These are phyloP conservation scores for Linnemannia elongata DNA, from an alignment of 192 early-diverging fungal genomes.

Conservation along the genomic window DNA sequence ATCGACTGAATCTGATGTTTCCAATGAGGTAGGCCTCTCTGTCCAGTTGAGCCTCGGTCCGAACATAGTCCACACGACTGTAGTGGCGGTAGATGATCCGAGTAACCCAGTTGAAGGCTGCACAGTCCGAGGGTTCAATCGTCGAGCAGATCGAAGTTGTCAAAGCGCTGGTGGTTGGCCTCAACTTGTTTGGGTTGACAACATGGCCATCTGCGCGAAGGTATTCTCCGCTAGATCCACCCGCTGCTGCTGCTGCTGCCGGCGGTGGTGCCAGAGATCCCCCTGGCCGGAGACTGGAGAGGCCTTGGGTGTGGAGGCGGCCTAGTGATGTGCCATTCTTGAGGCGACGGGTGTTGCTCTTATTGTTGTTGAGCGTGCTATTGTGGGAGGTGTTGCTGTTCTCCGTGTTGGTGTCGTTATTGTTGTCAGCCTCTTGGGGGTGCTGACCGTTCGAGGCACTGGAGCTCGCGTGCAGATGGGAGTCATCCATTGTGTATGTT, in stretches of 20 bases:
- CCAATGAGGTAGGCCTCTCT: slow-evolving; percentile 53
- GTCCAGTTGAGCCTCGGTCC: slow-evolving; percentile 37
- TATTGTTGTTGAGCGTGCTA: background rate
- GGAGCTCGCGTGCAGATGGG: slow-evolving; percentile 19
- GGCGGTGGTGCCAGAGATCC: background rate
- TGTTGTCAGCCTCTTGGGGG: slow-evolving; percentile 15
- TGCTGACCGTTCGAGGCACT: slow-evolving; percentile 30
- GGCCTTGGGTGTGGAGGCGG: slow-evolving; percentile 35
- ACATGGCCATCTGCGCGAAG: slow-evolving; percentile 19
- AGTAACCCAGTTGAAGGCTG: slow-evolving; percentile 29
- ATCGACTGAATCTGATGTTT: slow-evolving; percentile 63
- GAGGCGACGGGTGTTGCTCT: background rate
- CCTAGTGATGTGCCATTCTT: slow-evolving; percentile 17
- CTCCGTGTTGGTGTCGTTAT: background rate
- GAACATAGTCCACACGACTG: slow-evolving; percentile 38
- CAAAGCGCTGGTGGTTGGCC: slow-evolving; percentile 28
- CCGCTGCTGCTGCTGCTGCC: background rate
- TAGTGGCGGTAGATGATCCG: slow-evolving; percentile 45
- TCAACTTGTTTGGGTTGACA: slow-evolving; percentile 33
- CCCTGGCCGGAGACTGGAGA: background rate
- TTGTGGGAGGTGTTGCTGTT: background rate
- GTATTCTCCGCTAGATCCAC: background rate
- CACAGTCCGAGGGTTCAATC: slow-evolving; percentile 29
- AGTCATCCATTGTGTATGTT: background rate
- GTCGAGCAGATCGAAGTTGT: slow-evolving; percentile 52